Conservation (phyloP, 2,329 filamentous ascomycete genomes). For the Hypoxylon sp. region DNA sequence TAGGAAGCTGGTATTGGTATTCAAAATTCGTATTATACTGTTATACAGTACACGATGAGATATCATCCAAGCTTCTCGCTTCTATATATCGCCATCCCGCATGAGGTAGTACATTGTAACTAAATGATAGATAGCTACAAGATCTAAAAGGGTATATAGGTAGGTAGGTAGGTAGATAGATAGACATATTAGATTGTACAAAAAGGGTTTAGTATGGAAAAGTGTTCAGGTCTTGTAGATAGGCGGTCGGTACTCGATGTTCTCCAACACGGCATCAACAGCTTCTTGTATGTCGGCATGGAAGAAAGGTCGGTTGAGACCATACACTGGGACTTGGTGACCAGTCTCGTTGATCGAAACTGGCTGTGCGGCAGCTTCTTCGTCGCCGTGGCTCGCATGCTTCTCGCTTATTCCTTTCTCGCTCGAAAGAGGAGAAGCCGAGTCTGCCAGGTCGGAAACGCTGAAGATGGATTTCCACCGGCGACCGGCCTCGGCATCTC, state of each 20-base stretch:
- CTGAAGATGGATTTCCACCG: conserved; percentile 41
- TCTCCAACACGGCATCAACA: conserved; percentile 56
- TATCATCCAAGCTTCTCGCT: conserved; percentile 2
- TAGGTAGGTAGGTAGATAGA: no score
- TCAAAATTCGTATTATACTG: conserved; percentile 1
- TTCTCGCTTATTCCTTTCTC: conserved; percentile 21
- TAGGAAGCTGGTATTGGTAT: conserved; percentile 2
- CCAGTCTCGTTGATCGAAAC: conserved; percentile 20
- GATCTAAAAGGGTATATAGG: conserved; percentile 24
- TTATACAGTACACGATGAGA: not conserved
- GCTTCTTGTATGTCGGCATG: conserved; percentile 55
- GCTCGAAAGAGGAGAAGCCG: conserved; percentile 26
- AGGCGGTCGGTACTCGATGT: conserved; percentile 42
- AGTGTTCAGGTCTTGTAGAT: conserved; percentile 9
- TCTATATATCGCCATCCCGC: not conserved
- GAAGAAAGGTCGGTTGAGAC: conserved; percentile 61
- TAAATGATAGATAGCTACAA: conserved; percentile 6
- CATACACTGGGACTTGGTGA: conserved; percentile 48
- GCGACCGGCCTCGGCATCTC: conserved; percentile 18
- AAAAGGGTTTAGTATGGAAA: not conserved
- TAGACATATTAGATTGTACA: conserved; percentile 14
- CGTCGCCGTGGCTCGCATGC: conserved; percentile 32
- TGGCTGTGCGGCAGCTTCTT: conserved; percentile 29
- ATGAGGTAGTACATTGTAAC: conserved; percentile 1
- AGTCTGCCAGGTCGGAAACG: conserved; percentile 36